These are phyloP conservation scores for Diaporthe helianthi DNA, from an alignment of 2,329 filamentous ascomycete species.

Conservation along the genomic window DNA sequence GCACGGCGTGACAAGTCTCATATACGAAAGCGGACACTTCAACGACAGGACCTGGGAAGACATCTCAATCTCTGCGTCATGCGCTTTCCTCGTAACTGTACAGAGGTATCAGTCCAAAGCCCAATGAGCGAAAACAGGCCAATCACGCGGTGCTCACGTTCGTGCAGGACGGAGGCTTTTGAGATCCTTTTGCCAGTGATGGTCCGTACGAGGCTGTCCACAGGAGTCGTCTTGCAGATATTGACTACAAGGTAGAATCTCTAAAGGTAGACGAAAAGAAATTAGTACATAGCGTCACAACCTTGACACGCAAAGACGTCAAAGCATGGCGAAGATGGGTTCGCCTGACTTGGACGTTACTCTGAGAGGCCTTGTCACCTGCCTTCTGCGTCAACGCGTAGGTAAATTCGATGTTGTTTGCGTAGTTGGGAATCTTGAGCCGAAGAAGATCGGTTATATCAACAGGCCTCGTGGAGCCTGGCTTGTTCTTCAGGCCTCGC, in stretches of 20 bases:
- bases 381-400: slow-evolving; percentile 93
- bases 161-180: slow-evolving; percentile 80
- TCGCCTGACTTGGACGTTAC: slow-evolving; percentile 34
- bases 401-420: slow-evolving; percentile 82
- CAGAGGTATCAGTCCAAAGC: slow-evolving; percentile 33
- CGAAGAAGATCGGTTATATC: slow-evolving; percentile 84
- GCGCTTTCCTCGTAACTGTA: slow-evolving; percentile 78
- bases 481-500: slow-evolving; percentile 93
- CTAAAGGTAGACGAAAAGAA: slow-evolving; percentile 48
- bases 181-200: slow-evolving; percentile 77
- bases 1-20: slow-evolving; percentile 80
- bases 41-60: slow-evolving; percentile 89
- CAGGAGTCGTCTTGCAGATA: slow-evolving; percentile 75
- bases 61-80: slow-evolving; percentile 87
- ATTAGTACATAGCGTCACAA: slow-evolving; percentile 21
- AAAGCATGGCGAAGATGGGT: slow-evolving; percentile 29
- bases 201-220: slow-evolving; percentile 72
- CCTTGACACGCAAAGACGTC: slow-evolving; percentile 3
- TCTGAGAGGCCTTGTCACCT: slow-evolving; percentile 34
- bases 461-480: slow-evolving; percentile 90
- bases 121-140: slow-evolving; percentile 33
- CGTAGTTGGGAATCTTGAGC: slow-evolving; percentile 70
- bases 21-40: slow-evolving; percentile 89
- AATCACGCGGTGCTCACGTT: slow-evolving; percentile 65
- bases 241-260: slow-evolving; percentile 77